Conservation (phyloP, 129 eudicot species). For the sunflower (Helianthus annuus) region DNA sequence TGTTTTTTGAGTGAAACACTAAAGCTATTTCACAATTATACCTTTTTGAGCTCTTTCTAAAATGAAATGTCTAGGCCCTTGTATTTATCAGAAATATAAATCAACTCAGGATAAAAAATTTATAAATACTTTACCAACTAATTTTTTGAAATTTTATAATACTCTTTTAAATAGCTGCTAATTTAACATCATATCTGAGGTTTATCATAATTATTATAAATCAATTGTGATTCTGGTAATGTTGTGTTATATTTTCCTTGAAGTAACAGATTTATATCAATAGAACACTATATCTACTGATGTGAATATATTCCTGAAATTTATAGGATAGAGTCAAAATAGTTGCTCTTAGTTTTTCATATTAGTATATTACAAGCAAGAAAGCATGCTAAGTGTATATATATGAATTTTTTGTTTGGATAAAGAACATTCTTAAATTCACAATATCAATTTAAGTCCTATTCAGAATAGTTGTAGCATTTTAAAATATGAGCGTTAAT, state of each 20-base stretch:
- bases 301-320: background rate
- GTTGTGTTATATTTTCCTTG: background rate
- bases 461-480: background rate
- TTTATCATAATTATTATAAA: background rate
- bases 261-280: background rate
- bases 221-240: background rate
- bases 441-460: constrained; percentile 1
- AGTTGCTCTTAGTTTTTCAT: background rate
- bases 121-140: constrained; percentile 3
- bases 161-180: background rate
- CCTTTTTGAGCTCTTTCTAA: constrained; percentile 12
- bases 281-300: too few species aligned
- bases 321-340: background rate
- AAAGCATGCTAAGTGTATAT: constrained; percentile 6
- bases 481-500: too few species aligned
- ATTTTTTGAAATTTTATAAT: background rate
- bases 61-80: background rate
- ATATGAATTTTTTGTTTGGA: background rate
- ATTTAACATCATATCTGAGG: background rate
- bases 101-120: background rate
- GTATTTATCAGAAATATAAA: background rate
- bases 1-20: constrained; percentile 1
- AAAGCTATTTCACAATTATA: background rate
- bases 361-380: background rate
- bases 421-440: background rate